Evolutionary conservation across 2,329 filamentous ascomycete species (phyloP).

Genomic region (Penicillium thymicola): DNA sequence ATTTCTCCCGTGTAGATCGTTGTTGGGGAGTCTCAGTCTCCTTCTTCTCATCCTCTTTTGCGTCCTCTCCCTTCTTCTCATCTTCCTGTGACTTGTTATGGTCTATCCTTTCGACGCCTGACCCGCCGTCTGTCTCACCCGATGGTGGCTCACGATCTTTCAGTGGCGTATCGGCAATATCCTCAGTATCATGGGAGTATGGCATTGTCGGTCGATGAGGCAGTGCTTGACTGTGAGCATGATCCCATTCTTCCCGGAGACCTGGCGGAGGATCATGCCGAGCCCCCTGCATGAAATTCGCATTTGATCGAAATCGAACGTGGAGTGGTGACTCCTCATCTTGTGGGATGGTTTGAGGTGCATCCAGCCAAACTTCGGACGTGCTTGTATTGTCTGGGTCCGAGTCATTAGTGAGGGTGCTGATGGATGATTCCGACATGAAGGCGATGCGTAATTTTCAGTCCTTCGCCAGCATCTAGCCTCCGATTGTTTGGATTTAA

Average conservation of each 20-base stretch:
- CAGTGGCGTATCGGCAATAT: constrained; percentile 26
- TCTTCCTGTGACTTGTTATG: background rate
- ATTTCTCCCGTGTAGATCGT: background rate
- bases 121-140: background rate
- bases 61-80: background rate
- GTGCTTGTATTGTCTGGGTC: constrained; percentile 1
- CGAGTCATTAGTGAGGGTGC: background rate
- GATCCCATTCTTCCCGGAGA: constrained; percentile 10
- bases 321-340: constrained; percentile 2
- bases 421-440: constrained; percentile 3
- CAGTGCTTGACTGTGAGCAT: constrained; percentile 5
- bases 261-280: constrained; percentile 6
- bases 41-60: background rate
- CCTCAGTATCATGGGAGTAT: constrained; percentile 25
- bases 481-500: background rate
- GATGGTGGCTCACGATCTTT: background rate
- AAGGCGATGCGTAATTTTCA: background rate
- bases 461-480: background rate
- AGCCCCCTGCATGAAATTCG: background rate
- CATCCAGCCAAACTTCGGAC: background rate
- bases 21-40: background rate
- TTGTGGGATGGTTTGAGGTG: constrained; percentile 1
- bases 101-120: constrained; percentile 1
- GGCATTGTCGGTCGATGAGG: constrained; percentile 19
- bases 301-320: constrained; percentile 19